Evolutionary conservation across 1,284 basidiomycete species (phyloP), one percentile per base, ranked within the genome.

Genomic region (Pisolithus thermaeus): DNA sequence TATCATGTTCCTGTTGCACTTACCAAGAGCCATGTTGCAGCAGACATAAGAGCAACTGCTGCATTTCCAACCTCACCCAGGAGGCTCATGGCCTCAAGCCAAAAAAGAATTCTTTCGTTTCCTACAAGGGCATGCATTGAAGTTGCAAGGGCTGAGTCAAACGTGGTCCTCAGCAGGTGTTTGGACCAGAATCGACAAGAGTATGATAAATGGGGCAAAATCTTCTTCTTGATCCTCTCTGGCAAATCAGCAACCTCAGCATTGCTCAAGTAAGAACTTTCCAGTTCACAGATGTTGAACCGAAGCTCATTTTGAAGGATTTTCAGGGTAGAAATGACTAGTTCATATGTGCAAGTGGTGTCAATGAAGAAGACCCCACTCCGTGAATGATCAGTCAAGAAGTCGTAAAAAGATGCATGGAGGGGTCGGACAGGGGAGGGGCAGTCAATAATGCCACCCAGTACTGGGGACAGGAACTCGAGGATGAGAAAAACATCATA

Each of bases 251-350:
- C 37, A 11, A 66, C 40, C 2, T 62, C 57, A 11, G 16, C 7
- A 30, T 67, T 66, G 5, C 18, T 39, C 3, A 54, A 5, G 48
- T 65, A 60, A 9, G 68, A 68, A 3, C 59, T 61, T 27, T 35
- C 32, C 32, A 35, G 5, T 35, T 12, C 32, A 35, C 32, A 35
- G 12, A 67, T 63, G 51, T 65, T 69, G 56, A 70, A 70, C 30
- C 60, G 56, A 20, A 73, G 63, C 16, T 59, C 57, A 18, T 46
- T 32, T 6, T 55, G 40, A 57, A 68, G 56, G 20, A 61, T 50
- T 18, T 48, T 35, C 14, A 65, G 44, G 22, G 56, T 57, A 3
- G 58, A 46, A 2, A 53, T 36, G 0, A 54, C 53, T 20, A 66
- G 52, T 20, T 51, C 39, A 30, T 62, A 46, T 3, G 49, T n/a